Evolutionary conservation across 495 filamentous ascomycete species (phyloP).

Genomic region (Rhizodiscina lignyota): DNA sequence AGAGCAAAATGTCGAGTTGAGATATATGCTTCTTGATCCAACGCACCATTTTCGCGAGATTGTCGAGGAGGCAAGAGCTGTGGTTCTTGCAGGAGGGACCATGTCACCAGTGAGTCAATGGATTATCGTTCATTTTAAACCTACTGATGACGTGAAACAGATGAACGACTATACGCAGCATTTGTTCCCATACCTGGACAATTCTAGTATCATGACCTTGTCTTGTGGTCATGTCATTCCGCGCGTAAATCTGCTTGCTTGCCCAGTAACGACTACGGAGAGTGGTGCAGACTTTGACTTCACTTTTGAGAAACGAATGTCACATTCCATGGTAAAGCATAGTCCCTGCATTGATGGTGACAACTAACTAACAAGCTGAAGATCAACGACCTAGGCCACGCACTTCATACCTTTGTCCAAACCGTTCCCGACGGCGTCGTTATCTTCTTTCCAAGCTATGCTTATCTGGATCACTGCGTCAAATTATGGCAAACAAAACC

Average conservation of each 20-base stretch:
- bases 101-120: no score
- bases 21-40: slow-evolving; percentile 87
- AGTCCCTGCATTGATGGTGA: no score
- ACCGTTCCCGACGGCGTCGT: slow-evolving; percentile 80
- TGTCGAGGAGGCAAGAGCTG: slow-evolving; percentile 69
- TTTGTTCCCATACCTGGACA: slow-evolving; percentile 61
- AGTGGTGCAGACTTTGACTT: slow-evolving; percentile 61
- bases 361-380: no score
- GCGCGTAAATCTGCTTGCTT: slow-evolving; percentile 57
- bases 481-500: slow-evolving; percentile 41
- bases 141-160: slow-evolving; percentile 20
- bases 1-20: slow-evolving; percentile 41
- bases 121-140: no score
- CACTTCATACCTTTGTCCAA: slow-evolving; percentile 51
- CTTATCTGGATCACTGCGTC: slow-evolving; percentile 64
- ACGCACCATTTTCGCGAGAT: slow-evolving; percentile 82
- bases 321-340: no score
- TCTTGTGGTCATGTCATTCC: slow-evolving; percentile 95
- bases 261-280: slow-evolving; percentile 37
- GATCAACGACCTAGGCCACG: slow-evolving; percentile 60
- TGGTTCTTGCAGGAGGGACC: slow-evolving; percentile 86
- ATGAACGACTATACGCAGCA: slow-evolving; percentile 78
- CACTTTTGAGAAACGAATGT: slow-evolving; percentile 58
- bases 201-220: slow-evolving; percentile 52
- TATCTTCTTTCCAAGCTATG: slow-evolving; percentile 93